Evolutionary conservation across 345 rosid genomes (phyloP).

Genomic region (Salix koriyanagi): DNA sequence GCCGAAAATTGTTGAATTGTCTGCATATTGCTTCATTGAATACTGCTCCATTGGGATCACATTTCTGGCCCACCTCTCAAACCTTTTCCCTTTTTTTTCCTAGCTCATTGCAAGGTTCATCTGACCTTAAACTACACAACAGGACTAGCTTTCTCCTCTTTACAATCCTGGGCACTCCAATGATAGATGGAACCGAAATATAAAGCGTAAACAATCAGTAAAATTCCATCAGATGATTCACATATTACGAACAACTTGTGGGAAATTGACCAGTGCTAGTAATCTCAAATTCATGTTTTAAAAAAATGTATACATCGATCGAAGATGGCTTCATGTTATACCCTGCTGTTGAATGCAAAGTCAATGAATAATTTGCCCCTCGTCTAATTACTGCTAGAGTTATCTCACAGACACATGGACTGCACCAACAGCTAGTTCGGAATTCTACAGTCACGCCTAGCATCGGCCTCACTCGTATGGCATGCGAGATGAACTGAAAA

Average conservation of each 20-base stretch:
- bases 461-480: neutral
- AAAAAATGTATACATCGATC: neutral
- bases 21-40: conserved; percentile 3
- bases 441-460: neutral
- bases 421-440: neutral
- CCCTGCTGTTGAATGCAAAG: neutral
- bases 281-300: neutral
- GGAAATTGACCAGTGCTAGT: neutral
- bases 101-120: neutral
- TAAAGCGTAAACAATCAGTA: too few species aligned
- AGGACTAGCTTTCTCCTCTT: neutral
- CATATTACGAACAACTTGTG: too few species aligned
- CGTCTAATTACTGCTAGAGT: neutral
- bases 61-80: neutral
- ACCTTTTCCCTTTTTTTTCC: neutral
- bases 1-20: neutral
- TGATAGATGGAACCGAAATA: too few species aligned
- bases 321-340: neutral
- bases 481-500: conserved; percentile 4
- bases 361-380: neutral
- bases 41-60: neutral
- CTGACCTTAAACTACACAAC: neutral
- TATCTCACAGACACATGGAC: neutral
- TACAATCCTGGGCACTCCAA: too few species aligned
- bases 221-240: too few species aligned